A percentile compares a stretch with the other conserved stretches of the same genome.
phyloP scores from a whole-genome alignment of 2,329 filamentous ascomycete species.

The Aaosphaeria arxii region DNA sequence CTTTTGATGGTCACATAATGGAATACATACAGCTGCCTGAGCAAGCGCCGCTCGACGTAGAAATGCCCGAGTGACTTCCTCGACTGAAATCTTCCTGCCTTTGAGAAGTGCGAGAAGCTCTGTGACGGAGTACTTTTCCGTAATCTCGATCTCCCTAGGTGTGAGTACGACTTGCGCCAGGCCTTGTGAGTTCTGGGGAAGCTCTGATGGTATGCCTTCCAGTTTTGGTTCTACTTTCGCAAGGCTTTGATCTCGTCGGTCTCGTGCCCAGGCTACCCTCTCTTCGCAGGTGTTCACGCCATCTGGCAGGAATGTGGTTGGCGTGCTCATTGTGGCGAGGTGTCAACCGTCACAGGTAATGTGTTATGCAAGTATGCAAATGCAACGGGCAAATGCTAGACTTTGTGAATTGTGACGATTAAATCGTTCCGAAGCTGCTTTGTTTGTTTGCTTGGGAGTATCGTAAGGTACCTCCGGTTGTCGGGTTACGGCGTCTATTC shows the following conservation, averaged over 20 bases:
- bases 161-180: conserved; percentile 49
- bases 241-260: neutral
- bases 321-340: too few species aligned
- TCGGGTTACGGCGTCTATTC: too few species aligned
- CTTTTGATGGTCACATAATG: too few species aligned
- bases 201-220: conserved; percentile 6
- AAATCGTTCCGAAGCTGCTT: too few species aligned
- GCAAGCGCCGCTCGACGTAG: conserved; percentile 54
- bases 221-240: neutral
- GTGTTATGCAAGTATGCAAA: too few species aligned
- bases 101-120: conserved; percentile 43
- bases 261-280: neutral
- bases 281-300: neutral
- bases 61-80: conserved; percentile 52
- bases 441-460: too few species aligned
- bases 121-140: conserved; percentile 43
- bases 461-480: too few species aligned
- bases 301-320: neutral
- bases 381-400: too few species aligned
- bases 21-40: conserved; percentile 39
- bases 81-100: conserved; percentile 42
- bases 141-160: conserved; percentile 49
- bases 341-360: too few species aligned
- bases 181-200: conserved; percentile 45
- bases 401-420: too few species aligned